Evolutionary conservation across 129 eudicot species (phyloP).

Genomic region (Dittrichia graveolens): DNA sequence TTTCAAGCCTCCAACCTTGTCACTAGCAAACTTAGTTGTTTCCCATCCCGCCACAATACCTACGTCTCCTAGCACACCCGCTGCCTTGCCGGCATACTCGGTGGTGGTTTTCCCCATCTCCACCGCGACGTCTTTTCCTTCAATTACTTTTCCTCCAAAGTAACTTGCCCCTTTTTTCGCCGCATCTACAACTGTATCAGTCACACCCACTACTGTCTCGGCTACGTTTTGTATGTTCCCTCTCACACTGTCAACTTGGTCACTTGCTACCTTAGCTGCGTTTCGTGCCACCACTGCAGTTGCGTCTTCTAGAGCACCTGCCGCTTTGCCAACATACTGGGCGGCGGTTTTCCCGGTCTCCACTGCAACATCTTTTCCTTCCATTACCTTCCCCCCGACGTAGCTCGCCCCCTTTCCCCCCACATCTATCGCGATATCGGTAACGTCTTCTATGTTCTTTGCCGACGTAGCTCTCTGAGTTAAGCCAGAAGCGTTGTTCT

Average conservation of each 20-base stretch:
- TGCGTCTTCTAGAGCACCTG: conserved; percentile 22
- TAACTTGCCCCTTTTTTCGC: conserved; percentile 3
- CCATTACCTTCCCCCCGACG: background rate
- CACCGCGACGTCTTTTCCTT: conserved; percentile 45
- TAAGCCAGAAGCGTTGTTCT: background rate
- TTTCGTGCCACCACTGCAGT: background rate
- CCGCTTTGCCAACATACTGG: conserved; percentile 27
- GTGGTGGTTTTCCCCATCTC: conserved; percentile 51
- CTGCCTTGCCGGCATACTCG: conserved; percentile 45
- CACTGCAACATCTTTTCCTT: background rate
- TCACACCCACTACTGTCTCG: background rate
- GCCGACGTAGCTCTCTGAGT: background rate
- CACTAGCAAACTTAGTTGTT: background rate
- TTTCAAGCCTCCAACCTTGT: no score
- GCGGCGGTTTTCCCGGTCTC: conserved; percentile 6
- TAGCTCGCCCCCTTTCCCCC: background rate
- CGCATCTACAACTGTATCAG: background rate
- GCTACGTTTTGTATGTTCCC: background rate
- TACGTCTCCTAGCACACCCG: conserved; percentile 20
- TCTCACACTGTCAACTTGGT: background rate
- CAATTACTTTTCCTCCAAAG: conserved; percentile 30
- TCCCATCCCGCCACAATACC: conserved; percentile 39
- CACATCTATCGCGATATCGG: conserved; percentile 23
- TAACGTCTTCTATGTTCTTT: conserved; percentile 31
- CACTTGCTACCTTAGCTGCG: background rate